phyloP scores from a whole-genome alignment of 352 stramenopile genomes.

The Phytophthora idaei region DNA sequence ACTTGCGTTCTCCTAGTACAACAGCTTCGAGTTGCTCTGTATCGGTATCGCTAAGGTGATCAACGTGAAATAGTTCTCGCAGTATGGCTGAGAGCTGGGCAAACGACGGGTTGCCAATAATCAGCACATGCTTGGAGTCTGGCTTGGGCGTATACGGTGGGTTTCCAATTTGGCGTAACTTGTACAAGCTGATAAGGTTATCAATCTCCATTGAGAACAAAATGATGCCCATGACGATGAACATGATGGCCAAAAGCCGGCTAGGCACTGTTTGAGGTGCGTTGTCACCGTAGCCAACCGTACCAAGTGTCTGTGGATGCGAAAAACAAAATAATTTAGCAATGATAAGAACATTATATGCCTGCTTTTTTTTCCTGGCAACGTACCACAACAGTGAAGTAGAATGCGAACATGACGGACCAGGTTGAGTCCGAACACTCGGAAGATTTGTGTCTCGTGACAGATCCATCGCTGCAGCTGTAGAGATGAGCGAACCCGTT shows the following conservation, averaged over 20 bases:
- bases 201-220: conserved; percentile 91
- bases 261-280: conserved; percentile 82
- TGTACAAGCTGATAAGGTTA: conserved; percentile 87
- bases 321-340: conserved; percentile 9
- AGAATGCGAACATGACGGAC: conserved; percentile 91
- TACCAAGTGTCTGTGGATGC: conserved; percentile 72
- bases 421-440: conserved; percentile 70
- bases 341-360: neutral
- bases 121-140: conserved; percentile 73
- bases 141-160: conserved; percentile 72
- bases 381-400: conserved; percentile 88
- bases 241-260: conserved; percentile 84
- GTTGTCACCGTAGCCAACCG: conserved; percentile 89
- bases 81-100: conserved; percentile 83
- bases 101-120: conserved; percentile 88
- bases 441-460: conserved; percentile 54
- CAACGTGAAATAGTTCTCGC: conserved; percentile 88
- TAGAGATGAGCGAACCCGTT: conserved; percentile 89
- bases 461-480: conserved; percentile 60
- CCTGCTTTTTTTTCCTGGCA: neutral
- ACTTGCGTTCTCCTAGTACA: conserved; percentile 68
- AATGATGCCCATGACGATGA: conserved; percentile 89
- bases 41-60: conserved; percentile 60
- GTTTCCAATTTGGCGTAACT: conserved; percentile 81
- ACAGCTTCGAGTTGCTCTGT: conserved; percentile 68